Conservation (phyloP, 2,329 filamentous ascomycete species). For the Metarhizium humberi region DNA sequence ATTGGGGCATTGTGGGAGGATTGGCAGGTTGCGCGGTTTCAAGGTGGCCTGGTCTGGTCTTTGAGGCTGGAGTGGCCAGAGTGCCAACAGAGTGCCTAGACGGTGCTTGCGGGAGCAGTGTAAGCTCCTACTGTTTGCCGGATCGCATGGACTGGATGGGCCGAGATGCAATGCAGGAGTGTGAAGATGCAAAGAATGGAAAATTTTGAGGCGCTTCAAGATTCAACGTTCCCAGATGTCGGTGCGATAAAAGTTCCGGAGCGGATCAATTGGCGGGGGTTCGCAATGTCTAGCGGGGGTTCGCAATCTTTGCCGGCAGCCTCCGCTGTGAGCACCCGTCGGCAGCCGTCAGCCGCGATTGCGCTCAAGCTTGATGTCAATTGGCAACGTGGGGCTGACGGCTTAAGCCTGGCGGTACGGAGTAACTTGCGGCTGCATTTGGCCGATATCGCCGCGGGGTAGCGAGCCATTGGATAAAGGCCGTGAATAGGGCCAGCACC, state of each 20-base stretch:
- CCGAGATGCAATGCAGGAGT: background rate
- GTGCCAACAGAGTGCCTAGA: too few species aligned
- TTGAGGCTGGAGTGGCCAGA: background rate
- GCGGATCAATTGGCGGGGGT: background rate
- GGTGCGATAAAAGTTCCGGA: background rate
- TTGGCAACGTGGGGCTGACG: too few species aligned
- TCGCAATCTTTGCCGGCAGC: background rate
- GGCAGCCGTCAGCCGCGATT: too few species aligned
- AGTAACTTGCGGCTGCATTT: too few species aligned
- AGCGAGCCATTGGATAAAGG: too few species aligned
- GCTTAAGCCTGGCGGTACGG: too few species aligned
- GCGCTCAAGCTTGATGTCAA: too few species aligned
- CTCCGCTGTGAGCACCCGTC: too few species aligned
- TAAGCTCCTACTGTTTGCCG: background rate
- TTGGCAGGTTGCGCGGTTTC: background rate
- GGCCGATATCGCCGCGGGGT: too few species aligned
- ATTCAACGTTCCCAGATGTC: background rate
- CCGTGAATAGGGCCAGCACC: too few species aligned
- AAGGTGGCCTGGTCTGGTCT: background rate
- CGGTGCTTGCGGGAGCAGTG: too few species aligned
- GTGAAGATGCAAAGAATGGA: background rate
- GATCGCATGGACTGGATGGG: background rate
- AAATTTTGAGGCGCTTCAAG: background rate
- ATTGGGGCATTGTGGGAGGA: conserved; percentile 1
- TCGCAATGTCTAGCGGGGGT: background rate